Base-by-base conservation (phyloP, 2,329 filamentous ascomycete species). In the Sclerotinia subarctica region DNA sequence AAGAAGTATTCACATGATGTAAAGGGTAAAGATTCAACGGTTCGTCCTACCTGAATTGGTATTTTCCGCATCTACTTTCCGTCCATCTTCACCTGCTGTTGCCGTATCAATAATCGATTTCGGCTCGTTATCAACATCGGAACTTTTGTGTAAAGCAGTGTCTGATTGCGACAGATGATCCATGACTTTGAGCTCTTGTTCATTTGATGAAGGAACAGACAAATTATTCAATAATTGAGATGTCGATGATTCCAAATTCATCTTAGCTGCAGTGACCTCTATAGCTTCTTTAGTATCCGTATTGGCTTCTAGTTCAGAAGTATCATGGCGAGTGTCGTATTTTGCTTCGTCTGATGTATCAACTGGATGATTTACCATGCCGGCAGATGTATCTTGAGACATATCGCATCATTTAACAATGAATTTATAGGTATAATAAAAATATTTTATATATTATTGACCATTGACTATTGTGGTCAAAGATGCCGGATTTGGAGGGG, bases 331-430 rank as follows among this genome's bases (percentile, higher is more conserved):
- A 38, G 51, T 29, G 59, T 53, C n/a, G 58, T 71, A 66, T 68
- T 70, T 70, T 70, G 69, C 62, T 44, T 49, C 68, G 42, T 62
- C 56, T 35, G 56, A 58, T 58, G 60, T 46, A 42, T 44, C 38
- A 38, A 67, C 66, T 56, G 51, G 63, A 51, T 66, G 60, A 51
- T 71, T 71, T 71, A 64, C 71, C 64, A 54, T 54, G 69, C 69
- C 69, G 66, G 70, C 70, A 68, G 70, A 67, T 19, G 29, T 42
- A n/a, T 62, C 46, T 56, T 54, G 70, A 72, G 73, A 71, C 73
- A 75, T 74, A 47, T 70, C 68, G 68, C 71, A 73, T 72, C 13
- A 24, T 51, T 38, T 49, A 51, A n/a, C 21, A 24, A 51, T 3
- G 4, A 26, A 24, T 26, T 11, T 38, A n/a, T 7, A 51, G 29